Evolutionary conservation across 495 filamentous ascomycete genomes (phyloP), one percentile per base, ranked within the genome.

Genomic region (Aspergillus incahuasiensis): DNA sequence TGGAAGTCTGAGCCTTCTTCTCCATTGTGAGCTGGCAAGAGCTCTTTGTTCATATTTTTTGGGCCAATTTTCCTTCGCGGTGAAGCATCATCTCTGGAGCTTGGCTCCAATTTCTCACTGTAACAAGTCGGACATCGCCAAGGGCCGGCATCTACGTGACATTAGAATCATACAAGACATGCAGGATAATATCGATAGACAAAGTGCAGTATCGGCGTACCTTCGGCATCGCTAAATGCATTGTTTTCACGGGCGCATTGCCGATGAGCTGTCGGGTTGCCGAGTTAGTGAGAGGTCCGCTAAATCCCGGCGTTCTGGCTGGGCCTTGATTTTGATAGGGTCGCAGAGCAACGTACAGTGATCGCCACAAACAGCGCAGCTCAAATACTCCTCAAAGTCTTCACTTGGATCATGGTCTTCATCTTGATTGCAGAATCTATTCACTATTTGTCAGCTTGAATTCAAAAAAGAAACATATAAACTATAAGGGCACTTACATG

Each of bases 211-310:
- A 21, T 25, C 30, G 16, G 12, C 77, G 59, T 78, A 90, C 88
- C 85, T 68, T 88, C 85, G 52, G 81, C 79, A 55, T 84, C 74
- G 47, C 79, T 78, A 62, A 95, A 75, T 40, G 88, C 86, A 51
- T 85, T 84, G 62, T 84, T 84, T 65, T 86, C 83, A 59, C 90
- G 86, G 55, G 92, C 94, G 72, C 92, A 97, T 83, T 97, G 89
- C 63, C 88, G 85, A 79, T 97, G 92, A 55, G 92, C 92, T 77
- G 54, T 64, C 57, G 61, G 58, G 54, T 56, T 58, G 58, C 65
- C 64, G 62, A 62, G 65, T 71, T 61, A 76, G 75, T 54, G 38
- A 57, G 12, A 68, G 34, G 51, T 60, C 64, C 65, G 62, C 41
- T 58, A 67, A 65, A 60, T 55, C 57, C 52, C 58, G 58, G 56